Evolutionary conservation across 768 basidiomycete genomes (phyloP), one percentile per base, ranked within the genome.

Genomic region (Lactarius sanguifluus): DNA sequence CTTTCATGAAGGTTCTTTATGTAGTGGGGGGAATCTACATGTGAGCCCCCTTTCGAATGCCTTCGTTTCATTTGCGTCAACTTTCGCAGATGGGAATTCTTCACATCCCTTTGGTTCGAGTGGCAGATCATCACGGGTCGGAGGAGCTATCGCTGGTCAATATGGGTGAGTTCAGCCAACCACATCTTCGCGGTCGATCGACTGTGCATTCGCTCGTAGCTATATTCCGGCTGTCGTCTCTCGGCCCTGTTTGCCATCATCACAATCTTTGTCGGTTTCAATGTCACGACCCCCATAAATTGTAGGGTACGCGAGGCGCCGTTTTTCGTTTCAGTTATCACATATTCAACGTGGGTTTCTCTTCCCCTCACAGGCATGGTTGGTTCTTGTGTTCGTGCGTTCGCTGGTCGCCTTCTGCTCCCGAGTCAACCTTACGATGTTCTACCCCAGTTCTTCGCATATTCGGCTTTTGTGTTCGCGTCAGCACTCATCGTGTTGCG

Each of bases 181-280:
- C 4, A 18, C 18, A n/a, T 50, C 12, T 8, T 5, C 34, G 10
- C 34, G 34, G 28, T 25, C 28, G 28, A n/a, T 57, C 60, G 36
- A 61, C 45, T 28, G 12, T 8, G 32, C 10, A 9, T 16, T 5
- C 32, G 6, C 28, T n/a, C 45, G 34, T 28, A 68, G 67, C 32
- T 68, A 30, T 68, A 68, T 12, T 61, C 64, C 28, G 64, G 67
- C 7, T 68, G 67, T 58, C 67, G 67, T 16, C 54, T 66, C 30
- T 12, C 64, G 23, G 64, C 59, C 4, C 64, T 68, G 12, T 2
- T 65, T 30, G 59, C 67, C 30, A n/a, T 68, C 13, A 54, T 68
- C 32, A 15, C 40, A 25, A 58, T 68, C 25, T 66, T 66, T 7
- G 30, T 66, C 20, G 67, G 67, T n/a, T 68, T 68, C 47, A 60